These are phyloP conservation scores for Candida wancherniae DNA, from an alignment of 805 yeast species.

Conservation along the genomic window DNA sequence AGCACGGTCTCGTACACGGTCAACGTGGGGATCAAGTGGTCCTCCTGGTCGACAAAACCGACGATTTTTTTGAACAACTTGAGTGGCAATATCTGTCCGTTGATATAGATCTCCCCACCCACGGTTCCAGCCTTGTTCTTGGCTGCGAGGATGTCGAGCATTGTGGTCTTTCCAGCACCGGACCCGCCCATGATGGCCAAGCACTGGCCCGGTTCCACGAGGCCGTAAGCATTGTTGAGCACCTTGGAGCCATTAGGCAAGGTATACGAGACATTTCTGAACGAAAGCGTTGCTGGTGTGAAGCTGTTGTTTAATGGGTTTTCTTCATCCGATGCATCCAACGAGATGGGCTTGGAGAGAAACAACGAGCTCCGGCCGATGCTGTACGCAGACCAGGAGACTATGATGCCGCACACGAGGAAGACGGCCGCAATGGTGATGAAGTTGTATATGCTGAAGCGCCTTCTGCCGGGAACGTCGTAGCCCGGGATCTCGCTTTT, in stretches of 20 bases:
- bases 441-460: conserved; percentile 43
- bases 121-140: conserved; percentile 75
- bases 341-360: conserved; percentile 28
- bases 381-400: conserved; percentile 42
- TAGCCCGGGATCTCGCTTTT: conserved; percentile 92
- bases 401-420: conserved; percentile 37
- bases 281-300: conserved; percentile 68
- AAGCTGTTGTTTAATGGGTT: conserved; percentile 48
- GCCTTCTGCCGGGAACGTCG: conserved; percentile 53
- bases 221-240: conserved; percentile 63
- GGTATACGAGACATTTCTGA: conserved; percentile 64
- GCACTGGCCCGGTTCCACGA: conserved; percentile 82
- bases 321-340: conserved; percentile 20
- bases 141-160: conserved; percentile 85
- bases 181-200: conserved; percentile 98
- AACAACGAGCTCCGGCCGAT: conserved; percentile 63
- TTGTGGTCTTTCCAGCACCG: conserved; percentile 96
- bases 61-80: conserved; percentile 58
- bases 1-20: conserved; percentile 95
- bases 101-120: conserved; percentile 65
- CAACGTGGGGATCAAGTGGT: conserved; percentile 80
- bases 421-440: conserved; percentile 43
- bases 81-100: conserved; percentile 52
- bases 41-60: conserved; percentile 97
- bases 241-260: conserved; percentile 46